Percentiles rank a stretch among this genome's conserved stretches.
Conservation (phyloP, 1,139 yeast species). For the Taiozyma sp. region DNA sequence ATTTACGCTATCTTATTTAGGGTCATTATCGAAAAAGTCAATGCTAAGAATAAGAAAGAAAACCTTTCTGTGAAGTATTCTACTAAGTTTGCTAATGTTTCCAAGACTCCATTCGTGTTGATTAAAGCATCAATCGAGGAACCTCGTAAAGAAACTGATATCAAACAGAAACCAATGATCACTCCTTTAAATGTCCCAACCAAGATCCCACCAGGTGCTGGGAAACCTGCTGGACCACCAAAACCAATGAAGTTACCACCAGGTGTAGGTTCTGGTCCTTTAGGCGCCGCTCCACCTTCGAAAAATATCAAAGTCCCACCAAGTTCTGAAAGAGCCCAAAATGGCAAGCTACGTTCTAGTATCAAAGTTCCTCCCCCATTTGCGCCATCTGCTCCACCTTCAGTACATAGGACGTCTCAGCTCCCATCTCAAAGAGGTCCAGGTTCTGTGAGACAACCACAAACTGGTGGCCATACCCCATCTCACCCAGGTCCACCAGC, state of each 20-base stretch:
- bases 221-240: neutral
- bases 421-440: constrained; percentile 1
- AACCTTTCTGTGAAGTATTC: constrained; percentile 4
- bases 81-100: constrained; percentile 12
- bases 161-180: neutral
- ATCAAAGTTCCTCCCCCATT: neutral
- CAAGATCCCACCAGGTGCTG: neutral
- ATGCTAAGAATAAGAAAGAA: constrained; percentile 5
- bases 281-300: neutral
- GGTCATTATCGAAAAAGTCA: constrained; percentile 11
- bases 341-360: neutral
- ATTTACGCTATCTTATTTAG: constrained; percentile 13
- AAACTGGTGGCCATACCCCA: neutral
- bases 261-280: neutral
- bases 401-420: neutral
- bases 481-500: neutral
- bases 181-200: neutral
- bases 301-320: neutral
- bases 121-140: constrained; percentile 3
- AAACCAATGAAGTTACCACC: neutral
- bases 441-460: neutral
- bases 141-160: neutral
- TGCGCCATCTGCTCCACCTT: neutral
- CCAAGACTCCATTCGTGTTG: constrained; percentile 11
- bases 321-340: neutral